Evolutionary conservation across 1,284 basidiomycete genomes (phyloP), one percentile per base, ranked within the genome.

Genomic region (Ganoderma multipileum): DNA sequence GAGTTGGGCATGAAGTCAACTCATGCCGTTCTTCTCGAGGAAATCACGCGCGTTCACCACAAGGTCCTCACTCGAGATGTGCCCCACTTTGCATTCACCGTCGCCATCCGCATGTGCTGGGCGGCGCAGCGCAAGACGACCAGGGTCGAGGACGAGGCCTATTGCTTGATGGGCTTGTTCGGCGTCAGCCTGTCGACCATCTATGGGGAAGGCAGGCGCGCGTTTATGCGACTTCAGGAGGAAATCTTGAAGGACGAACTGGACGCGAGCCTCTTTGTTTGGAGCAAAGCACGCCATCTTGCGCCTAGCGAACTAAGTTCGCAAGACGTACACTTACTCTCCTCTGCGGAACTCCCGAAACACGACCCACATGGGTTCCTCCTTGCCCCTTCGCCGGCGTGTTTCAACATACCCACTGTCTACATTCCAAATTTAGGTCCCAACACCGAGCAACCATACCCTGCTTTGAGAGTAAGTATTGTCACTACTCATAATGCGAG

Each of bases 181-280:
- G 50, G 41, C 12, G 62, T 55, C 36, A n/a, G 28, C 36, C 26
- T 63, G n/a, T 39, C 20, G 36, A 54, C 50, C 16, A 52, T 52
- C 62, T 63, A 63, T 50, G 47, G 62, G 11, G 62, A 63, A 41
- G 50, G 52, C 9, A 38, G n/a, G 16, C n/a, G 54, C 14, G 62
- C 62, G n/a, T 63, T 63, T 28, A 18, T 63, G 11, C 62, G 20
- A 2, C 36, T 63, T 12, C 62, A 63, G 36, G 50, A 63, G 33
- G 50, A 63, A 28, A 63, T 47, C 44, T 23, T 47, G 20, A 47
- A 47, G 44, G 44, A 47, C 44, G 44, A 47, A 47, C 20, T n/a
- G 26, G 64, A 66, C 50, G 61, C 59, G 26, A 61, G 55, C 47
- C 47, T 66, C 3, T 66, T 66, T 47, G 64, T 41, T 16, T 66